Base-by-base conservation (phyloP, 441 rosid genomes). In the Manihot esculenta region DNA sequence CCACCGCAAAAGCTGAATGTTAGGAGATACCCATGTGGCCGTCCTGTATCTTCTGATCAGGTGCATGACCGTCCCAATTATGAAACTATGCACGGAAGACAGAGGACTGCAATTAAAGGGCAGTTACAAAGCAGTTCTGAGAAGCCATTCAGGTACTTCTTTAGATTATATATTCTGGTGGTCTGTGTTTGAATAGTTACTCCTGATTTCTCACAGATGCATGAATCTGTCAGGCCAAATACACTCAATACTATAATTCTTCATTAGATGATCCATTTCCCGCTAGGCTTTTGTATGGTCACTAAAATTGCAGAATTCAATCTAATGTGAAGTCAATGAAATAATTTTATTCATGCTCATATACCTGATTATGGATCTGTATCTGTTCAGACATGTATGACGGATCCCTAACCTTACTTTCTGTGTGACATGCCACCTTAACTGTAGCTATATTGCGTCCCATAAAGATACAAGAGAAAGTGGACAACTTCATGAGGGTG, bases 1-100 rank as follows among this genome's bases (percentile, higher is more conserved):
- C 92, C 96, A n/a, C 97, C 96, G 17, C 94, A 80, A 81, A 92
- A 89, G 78, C 57, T 80, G 76, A 83, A 76, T 17, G 35, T 81
- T 41, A 75, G 80, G 79, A 85, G 77, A 75, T 78, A 83, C 75
- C 87, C 84, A 27, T 75, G 75, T 68, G 75, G 78, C 12, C 72
- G 72, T 79, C 69, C 82, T n/a, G 76, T 77, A 8, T 47, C 81
- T 71, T 83, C 80, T 30, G 82, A 82, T 60, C 63, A 72, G 42
- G 42, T 38, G 42, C 76, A 42, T 54, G 71, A 74, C 45, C 51
- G 69, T 72, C 68, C 72, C 66, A 79, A 57, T 74, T 69, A 72
- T 47, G 74, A 66, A 48, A 70, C 70, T 70, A 48, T 68, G 20
- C 30, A 47, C 41, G 81, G 70, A 68, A 71, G 70, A 74, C 78